A percentile compares a stretch with the other conserved stretches of the same genome.
Conservation (phyloP, 2,329 filamentous ascomycete genomes). For the Periconia sp. region DNA sequence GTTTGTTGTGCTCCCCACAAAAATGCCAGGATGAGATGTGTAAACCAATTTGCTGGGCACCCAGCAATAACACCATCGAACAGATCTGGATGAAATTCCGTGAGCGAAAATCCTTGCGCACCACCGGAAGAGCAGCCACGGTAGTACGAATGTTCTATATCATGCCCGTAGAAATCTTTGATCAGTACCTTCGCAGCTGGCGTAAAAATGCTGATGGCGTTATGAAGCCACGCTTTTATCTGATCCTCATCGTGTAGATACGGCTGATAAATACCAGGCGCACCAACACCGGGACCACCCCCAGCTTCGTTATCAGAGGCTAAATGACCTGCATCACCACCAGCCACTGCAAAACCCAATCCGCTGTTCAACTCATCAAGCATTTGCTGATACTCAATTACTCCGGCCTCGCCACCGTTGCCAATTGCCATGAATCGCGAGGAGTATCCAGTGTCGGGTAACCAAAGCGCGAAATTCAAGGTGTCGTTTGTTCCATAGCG, state of each 20-base stretch:
- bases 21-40: conserved; percentile 12
- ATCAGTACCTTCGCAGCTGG: conserved; percentile 8
- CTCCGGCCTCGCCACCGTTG: conserved; percentile 13
- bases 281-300: conserved; percentile 4
- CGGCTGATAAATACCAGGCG: conserved; percentile 12
- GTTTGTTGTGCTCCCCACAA: conserved; percentile 14
- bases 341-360: conserved; percentile 11
- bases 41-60: conserved; percentile 14
- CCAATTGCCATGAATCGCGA: conserved; percentile 5
- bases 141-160: conserved; percentile 10
- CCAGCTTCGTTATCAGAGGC: too few relatives aligned
- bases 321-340: conserved; percentile 12
- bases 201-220: conserved; percentile 12
- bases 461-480: conserved; percentile 1
- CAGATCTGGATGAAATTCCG: conserved; percentile 11
- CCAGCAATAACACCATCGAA: conserved; percentile 17
- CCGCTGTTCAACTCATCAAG: conserved; percentile 6
- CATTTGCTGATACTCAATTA: conserved; percentile 7
- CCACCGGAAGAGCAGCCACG: conserved; percentile 15
- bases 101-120: conserved; percentile 15
- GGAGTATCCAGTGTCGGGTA: conserved; percentile 1
- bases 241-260: conserved; percentile 12
- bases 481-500: conserved; percentile 1
- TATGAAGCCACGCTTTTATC: conserved; percentile 10
- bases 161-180: conserved; percentile 3